phyloP scores from a whole-genome alignment of 2,329 filamentous ascomycete species.

The Phyllosticta citrichinensis region DNA sequence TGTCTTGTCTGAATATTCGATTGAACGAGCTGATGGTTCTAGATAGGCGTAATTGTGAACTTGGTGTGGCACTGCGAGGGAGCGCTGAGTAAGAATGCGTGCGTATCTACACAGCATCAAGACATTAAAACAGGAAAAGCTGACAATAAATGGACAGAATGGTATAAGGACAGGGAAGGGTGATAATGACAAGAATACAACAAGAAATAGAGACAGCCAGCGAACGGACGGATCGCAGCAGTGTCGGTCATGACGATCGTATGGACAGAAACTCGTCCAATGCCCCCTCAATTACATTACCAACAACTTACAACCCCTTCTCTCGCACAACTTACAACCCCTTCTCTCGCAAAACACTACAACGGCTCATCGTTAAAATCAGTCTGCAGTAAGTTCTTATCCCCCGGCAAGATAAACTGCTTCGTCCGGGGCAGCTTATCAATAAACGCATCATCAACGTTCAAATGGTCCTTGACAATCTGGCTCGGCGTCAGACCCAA shows the following conservation, averaged over 20 bases:
- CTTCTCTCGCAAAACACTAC: neutral
- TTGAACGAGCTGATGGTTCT: no score
- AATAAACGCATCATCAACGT: conserved; percentile 19
- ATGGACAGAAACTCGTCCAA: neutral
- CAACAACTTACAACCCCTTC: neutral
- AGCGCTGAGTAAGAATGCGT: no score
- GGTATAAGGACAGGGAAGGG: neutral
- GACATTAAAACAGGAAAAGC: no score
- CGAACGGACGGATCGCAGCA: neutral
- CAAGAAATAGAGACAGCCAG: neutral
- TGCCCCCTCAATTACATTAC: neutral
- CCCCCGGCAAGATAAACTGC: conserved; percentile 29
- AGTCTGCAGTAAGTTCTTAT: conserved; percentile 25
- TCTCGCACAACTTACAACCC: neutral
- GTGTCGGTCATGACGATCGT: neutral
- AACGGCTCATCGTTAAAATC: conserved; percentile 24
- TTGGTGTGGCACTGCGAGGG: no score
- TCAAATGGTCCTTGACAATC: conserved; percentile 25
- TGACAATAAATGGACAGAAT: neutral
- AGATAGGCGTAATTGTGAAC: no score
- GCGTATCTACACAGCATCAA: no score
- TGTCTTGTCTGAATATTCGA: no score
- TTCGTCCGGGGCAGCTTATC: conserved; percentile 28
- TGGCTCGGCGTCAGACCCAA: conserved; percentile 40
- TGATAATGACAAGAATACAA: neutral